Evolutionary conservation across 345 rosid species (phyloP).

Genomic region (Eucalyptus curtisii): DNA sequence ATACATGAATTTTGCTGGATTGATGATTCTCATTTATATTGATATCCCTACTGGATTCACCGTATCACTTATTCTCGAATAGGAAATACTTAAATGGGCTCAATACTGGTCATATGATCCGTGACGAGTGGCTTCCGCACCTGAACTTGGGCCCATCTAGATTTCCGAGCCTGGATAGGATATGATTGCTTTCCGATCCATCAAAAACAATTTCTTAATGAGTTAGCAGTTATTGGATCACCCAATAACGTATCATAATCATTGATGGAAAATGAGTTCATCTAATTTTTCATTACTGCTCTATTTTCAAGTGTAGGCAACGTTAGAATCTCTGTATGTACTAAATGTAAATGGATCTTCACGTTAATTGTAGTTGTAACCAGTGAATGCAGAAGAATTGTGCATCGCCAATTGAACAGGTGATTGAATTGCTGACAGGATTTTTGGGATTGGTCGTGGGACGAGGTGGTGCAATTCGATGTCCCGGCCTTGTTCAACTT

Average conservation of each 20-base stretch:
- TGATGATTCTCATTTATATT: not conserved
- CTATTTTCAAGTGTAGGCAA: not conserved
- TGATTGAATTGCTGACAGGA: conserved; percentile 20
- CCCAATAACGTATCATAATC: too few relatives aligned
- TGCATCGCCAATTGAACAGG: not conserved
- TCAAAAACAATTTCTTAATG: too few relatives aligned
- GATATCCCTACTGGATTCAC: not conserved
- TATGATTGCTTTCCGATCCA: not conserved
- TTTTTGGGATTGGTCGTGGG: conserved; percentile 97
- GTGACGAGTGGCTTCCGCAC: not conserved
- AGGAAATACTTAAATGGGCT: not conserved
- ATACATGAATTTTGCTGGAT: not conserved
- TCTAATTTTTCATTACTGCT: not conserved
- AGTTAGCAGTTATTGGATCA: too few relatives aligned
- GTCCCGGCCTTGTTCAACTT: conserved; percentile 65
- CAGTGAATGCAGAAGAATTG: not conserved
- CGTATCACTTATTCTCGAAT: too few relatives aligned
- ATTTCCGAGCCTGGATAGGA: not conserved
- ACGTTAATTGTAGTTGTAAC: not conserved
- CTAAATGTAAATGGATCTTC: not conserved
- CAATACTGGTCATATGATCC: not conserved
- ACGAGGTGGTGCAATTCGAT: conserved; percentile 62
- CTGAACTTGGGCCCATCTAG: not conserved
- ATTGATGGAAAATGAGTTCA: not conserved
- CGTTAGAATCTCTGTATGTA: not conserved